A percentile compares a stretch with the other conserved stretches of the same genome.
Evolutionary conservation across 2,329 filamentous ascomycete species (phyloP).

Genomic region (Stagonosporopsis vannaccii): DNA sequence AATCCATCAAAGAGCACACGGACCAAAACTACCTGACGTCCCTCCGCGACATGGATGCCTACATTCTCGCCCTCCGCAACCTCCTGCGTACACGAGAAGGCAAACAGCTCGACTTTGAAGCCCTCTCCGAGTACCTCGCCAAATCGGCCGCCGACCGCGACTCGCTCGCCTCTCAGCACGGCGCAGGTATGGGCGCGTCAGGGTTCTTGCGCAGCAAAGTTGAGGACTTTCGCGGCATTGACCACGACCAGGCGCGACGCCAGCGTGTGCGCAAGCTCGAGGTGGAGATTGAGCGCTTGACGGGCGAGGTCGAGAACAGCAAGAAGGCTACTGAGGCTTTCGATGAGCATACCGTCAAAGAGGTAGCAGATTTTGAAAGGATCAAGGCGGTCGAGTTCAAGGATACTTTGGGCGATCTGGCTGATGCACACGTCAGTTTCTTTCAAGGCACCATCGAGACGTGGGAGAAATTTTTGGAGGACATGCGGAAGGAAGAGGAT

Average conservation of each 20-base stretch:
- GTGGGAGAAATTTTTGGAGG: slow-evolving; percentile 89
- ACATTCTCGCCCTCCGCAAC: slow-evolving; percentile 83
- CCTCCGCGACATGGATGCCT: slow-evolving; percentile 93
- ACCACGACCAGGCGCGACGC: slow-evolving; percentile 89
- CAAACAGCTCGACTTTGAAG: slow-evolving; percentile 98
- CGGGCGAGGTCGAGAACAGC: slow-evolving; percentile 82
- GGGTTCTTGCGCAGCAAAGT: slow-evolving; percentile 93
- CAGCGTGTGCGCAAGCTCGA: slow-evolving; percentile 91
- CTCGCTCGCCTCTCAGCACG: slow-evolving; percentile 71
- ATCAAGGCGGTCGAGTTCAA: slow-evolving; percentile 96
- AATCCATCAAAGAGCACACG: slow-evolving; percentile 84
- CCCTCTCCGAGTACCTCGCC: slow-evolving; percentile 91
- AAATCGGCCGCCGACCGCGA: slow-evolving; percentile 90
- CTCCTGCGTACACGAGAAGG: slow-evolving; percentile 93
- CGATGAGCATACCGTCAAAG: slow-evolving; percentile 93
- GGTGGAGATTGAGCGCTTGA: slow-evolving; percentile 89
- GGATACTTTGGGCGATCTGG: slow-evolving; percentile 80
- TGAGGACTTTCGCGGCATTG: slow-evolving; percentile 94
- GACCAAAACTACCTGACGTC: slow-evolving; percentile 96
- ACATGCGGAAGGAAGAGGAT: slow-evolving; percentile 76
- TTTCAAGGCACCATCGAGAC: slow-evolving; percentile 80
- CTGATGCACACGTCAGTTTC: slow-evolving; percentile 85
- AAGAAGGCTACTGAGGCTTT: slow-evolving; percentile 90
- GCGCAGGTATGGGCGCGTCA: slow-evolving; percentile 73
- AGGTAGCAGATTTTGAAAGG: slow-evolving; percentile 91